These are phyloP conservation scores for Rhododendron henanense DNA, from an alignment of 148 eudicot genomes.

Conservation along the genomic window DNA sequence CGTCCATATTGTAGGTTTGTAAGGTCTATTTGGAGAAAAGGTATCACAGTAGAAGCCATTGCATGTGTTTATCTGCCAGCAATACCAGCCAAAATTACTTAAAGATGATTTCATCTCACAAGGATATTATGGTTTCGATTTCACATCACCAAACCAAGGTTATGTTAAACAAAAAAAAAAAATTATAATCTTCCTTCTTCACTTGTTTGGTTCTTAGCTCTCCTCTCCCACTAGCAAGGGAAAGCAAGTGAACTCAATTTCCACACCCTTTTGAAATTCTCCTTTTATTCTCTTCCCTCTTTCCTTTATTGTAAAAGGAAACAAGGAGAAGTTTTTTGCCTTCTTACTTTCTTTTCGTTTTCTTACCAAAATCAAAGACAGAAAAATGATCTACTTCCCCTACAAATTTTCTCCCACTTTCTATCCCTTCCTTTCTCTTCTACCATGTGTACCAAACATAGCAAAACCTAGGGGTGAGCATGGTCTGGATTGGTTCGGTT, in stretches of 20 bases:
- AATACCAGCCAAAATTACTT: slow-evolving; percentile 1
- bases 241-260: neutral
- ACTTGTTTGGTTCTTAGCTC: neutral
- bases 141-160: neutral
- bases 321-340: neutral
- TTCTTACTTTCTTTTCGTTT: neutral
- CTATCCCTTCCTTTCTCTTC: neutral
- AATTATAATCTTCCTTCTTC: neutral
- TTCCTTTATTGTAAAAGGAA: neutral
- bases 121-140: neutral
- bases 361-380: neutral
- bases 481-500: no score
- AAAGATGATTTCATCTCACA: slow-evolving; percentile 3
- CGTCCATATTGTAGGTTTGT: slow-evolving; percentile 86
- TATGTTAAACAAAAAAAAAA: neutral
- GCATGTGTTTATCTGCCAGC: slow-evolving; percentile 78
- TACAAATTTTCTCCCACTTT: neutral
- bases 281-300: neutral
- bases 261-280: neutral
- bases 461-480: neutral
- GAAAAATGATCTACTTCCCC: neutral
- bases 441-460: neutral
- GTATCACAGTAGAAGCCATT: slow-evolving; percentile 88
- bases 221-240: neutral
- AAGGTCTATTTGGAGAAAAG: slow-evolving; percentile 71